phyloP scores from a whole-genome alignment of 1,284 basidiomycete genomes.

The Tetrapyrgos nigripes region DNA sequence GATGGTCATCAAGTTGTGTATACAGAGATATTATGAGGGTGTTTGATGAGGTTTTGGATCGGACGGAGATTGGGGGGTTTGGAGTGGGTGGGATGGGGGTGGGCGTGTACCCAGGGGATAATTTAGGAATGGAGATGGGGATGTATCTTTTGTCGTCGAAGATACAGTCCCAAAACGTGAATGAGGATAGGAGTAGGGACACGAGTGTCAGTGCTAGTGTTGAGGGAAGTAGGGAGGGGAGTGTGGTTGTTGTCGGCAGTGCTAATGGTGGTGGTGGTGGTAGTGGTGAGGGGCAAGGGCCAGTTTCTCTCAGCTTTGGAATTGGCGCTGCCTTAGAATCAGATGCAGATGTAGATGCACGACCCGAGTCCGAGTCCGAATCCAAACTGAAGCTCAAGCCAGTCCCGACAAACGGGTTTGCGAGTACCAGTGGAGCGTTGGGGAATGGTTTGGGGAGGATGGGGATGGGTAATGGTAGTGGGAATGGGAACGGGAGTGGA shows the following conservation, averaged over 20 bases:
- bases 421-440: too few species aligned
- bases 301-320: neutral
- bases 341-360: neutral
- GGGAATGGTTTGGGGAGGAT: too few species aligned
- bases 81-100: neutral
- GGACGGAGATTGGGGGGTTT: slow-evolving; percentile 55
- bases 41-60: slow-evolving; percentile 77
- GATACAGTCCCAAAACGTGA: neutral
- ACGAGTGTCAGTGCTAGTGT: slow-evolving; percentile 1
- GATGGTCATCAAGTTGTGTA: slow-evolving; percentile 75
- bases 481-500: too few species aligned
- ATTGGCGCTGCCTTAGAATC: neutral
- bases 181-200: slow-evolving; percentile 1
- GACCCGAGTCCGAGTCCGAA: too few species aligned
- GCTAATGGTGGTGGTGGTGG: neutral
- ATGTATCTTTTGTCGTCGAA: neutral
- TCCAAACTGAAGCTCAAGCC: too few species aligned
- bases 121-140: neutral
- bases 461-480: too few species aligned
- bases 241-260: neutral
- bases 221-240: neutral
- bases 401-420: too few species aligned
- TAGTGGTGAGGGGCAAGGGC: neutral
- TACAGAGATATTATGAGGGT: slow-evolving; percentile 83
- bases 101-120: neutral